Conservation (phyloP, 208 protist genomes). For the Blastocrithidia nonstop region DNA sequence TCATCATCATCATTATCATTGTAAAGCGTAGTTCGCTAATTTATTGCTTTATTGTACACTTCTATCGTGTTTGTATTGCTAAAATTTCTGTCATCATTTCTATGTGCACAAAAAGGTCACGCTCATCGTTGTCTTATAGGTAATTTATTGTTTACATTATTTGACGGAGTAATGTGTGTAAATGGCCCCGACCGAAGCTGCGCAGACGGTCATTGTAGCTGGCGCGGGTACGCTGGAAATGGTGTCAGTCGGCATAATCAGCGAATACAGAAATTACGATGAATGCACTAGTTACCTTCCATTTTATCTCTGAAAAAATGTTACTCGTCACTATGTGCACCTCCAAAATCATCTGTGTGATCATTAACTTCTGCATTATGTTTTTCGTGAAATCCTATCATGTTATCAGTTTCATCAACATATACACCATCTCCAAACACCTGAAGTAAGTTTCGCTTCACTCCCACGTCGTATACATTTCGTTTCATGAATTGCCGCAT, state of each 20-base stretch:
- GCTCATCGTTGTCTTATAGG: too few relatives aligned
- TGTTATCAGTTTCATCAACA: background rate
- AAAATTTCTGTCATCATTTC: too few relatives aligned
- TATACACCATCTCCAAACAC: conserved; percentile 71
- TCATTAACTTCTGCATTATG: too few relatives aligned
- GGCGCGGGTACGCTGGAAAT: conserved; percentile 31
- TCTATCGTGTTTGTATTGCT: too few relatives aligned
- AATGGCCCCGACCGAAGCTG: too few relatives aligned
- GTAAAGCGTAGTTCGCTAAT: too few relatives aligned
- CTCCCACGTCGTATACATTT: conserved; percentile 73
- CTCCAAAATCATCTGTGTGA: too few relatives aligned
- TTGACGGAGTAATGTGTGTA: too few relatives aligned
- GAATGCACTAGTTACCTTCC: conserved; percentile 27
- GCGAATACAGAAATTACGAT: conserved; percentile 24
- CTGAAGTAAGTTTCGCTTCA: conserved; percentile 56
- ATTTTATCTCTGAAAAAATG: conserved; percentile 27
- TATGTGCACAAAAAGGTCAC: too few relatives aligned
- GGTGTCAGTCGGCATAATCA: conserved; percentile 72
- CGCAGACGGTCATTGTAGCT: conserved; percentile 12
- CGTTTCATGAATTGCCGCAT: conserved; percentile 12
- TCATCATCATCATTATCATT: conserved; percentile 11
- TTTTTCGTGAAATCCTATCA: background rate
- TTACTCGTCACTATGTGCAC: background rate
- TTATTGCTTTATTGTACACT: too few relatives aligned
- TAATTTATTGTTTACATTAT: too few relatives aligned